Conservation (phyloP, 2,329 filamentous ascomycete genomes). For the Mycosphaerella arachidis region DNA sequence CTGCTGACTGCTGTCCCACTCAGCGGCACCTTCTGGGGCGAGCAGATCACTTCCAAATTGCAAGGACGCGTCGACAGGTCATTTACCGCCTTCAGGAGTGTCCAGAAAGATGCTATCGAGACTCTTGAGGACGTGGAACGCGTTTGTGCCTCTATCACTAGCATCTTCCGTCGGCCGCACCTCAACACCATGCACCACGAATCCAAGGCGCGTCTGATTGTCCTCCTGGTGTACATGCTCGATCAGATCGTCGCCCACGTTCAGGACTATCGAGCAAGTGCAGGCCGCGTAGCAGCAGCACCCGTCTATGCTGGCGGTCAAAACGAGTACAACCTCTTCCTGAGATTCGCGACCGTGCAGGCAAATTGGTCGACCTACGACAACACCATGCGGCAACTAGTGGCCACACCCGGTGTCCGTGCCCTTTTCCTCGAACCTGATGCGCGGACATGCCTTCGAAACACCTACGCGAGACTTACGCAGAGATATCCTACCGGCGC, state of each 20-base stretch:
- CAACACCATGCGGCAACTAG: conserved; percentile 7
- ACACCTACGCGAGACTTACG: background rate
- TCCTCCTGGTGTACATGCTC: conserved; percentile 4
- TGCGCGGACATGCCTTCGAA: background rate
- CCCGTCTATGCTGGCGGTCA: conserved; percentile 16
- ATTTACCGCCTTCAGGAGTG: background rate
- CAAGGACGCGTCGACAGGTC: background rate
- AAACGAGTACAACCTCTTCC: conserved; percentile 16
- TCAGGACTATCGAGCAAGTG: background rate
- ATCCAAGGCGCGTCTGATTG: conserved; percentile 1
- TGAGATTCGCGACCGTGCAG: conserved; percentile 13
- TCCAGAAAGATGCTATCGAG: conserved; percentile 6
- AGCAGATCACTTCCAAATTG: background rate
- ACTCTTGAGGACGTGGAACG: conserved; percentile 10
- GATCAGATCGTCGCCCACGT: background rate
- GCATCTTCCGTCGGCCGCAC: conserved; percentile 3
- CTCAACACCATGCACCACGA: background rate
- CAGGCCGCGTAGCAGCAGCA: background rate
- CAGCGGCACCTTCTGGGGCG: conserved; percentile 5
- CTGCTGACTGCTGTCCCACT: background rate
- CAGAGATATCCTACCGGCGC: background rate
- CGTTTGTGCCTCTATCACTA: conserved; percentile 12
- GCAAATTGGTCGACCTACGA: conserved; percentile 14
- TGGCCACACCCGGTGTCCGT: background rate
- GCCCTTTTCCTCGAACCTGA: background rate